Conservation (phyloP, 2,329 filamentous ascomycete genomes). For the Neonectria coccinea region DNA sequence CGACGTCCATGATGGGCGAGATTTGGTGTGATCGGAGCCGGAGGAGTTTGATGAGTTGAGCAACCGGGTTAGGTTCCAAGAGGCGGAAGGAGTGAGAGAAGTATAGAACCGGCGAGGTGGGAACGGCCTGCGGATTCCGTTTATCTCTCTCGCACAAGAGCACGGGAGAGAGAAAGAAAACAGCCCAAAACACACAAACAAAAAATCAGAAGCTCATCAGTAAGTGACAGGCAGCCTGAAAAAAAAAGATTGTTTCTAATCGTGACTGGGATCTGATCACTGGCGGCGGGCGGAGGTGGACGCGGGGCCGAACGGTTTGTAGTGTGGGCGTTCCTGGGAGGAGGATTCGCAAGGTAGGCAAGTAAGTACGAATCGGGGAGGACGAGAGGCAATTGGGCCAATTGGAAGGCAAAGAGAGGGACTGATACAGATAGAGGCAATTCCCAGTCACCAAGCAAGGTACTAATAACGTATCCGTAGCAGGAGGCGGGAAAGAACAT, state of each 20-base stretch:
- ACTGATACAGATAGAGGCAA: slow-evolving; percentile 12
- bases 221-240: too few species aligned
- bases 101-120: not conserved
- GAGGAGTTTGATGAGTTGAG: not conserved
- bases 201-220: slow-evolving; percentile 8
- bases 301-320: slow-evolving; percentile 31
- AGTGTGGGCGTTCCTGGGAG: slow-evolving; percentile 18
- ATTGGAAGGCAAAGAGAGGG: slow-evolving; percentile 19
- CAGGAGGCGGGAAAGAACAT: not conserved
- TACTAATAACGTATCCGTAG: not conserved
- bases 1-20: slow-evolving; percentile 81
- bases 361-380: slow-evolving; percentile 26
- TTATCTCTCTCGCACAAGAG: slow-evolving; percentile 27
- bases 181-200: slow-evolving; percentile 3
- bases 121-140: slow-evolving; percentile 26
- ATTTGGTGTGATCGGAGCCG: not conserved
- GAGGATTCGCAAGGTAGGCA: too few species aligned
- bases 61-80: not conserved
- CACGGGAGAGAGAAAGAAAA: slow-evolving; percentile 8
- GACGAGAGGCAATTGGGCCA: slow-evolving; percentile 27
- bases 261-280: slow-evolving; percentile 6
- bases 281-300: slow-evolving; percentile 27
- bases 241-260: not conserved
- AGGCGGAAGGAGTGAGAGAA: slow-evolving; percentile 17
- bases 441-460: slow-evolving; percentile 6